phyloP scores from a whole-genome alignment of 768 basidiomycete genomes.

The Hygrophoropsis aurantiaca region DNA sequence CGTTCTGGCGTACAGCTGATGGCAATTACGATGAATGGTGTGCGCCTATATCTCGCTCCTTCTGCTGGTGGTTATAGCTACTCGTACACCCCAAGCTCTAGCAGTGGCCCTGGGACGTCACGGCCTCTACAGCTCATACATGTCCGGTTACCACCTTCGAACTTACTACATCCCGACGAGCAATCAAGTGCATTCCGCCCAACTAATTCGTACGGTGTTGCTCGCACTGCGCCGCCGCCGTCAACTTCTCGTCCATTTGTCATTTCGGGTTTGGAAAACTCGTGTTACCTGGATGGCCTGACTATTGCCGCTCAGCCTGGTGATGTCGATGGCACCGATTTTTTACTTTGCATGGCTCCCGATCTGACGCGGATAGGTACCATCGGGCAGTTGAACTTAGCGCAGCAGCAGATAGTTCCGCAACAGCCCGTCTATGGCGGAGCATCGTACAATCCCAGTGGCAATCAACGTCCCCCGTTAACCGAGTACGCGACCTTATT shows the following conservation, averaged over 20 bases:
- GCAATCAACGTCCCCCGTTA: slow-evolving; percentile 57
- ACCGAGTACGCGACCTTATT: slow-evolving; percentile 77
- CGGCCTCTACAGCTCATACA: slow-evolving; percentile 66
- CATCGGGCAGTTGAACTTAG: slow-evolving; percentile 58
- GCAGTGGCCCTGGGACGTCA: slow-evolving; percentile 18
- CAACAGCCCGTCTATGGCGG: slow-evolving; percentile 39
- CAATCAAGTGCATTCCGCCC: slow-evolving; percentile 50
- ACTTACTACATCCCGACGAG: slow-evolving; percentile 77
- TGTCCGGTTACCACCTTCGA: slow-evolving; percentile 75
- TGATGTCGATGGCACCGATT: slow-evolving; percentile 72
- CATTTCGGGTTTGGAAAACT: slow-evolving; percentile 56
- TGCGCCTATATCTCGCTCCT: slow-evolving; percentile 81
- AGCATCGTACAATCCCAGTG: slow-evolving; percentile 38
- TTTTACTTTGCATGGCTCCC: slow-evolving; percentile 71
- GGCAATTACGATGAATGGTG: slow-evolving; percentile 78
- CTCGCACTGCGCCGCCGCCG: slow-evolving; percentile 43
- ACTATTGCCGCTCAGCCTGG: slow-evolving; percentile 71
- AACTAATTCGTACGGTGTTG: slow-evolving; percentile 45
- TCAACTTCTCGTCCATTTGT: slow-evolving; percentile 57
- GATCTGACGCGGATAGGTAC: slow-evolving; percentile 73
- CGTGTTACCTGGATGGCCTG: slow-evolving; percentile 68
- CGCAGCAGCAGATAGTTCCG: slow-evolving; percentile 34
- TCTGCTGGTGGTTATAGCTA: slow-evolving; percentile 48
- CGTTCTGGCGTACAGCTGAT: slow-evolving; percentile 72
- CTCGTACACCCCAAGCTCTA: slow-evolving; percentile 41